Percentiles rank a stretch among this genome's conserved stretches.
These are phyloP conservation scores for Globisporangium rhizosaccharum DNA, from an alignment of 352 stramenopile species.

Conservation along the genomic window DNA sequence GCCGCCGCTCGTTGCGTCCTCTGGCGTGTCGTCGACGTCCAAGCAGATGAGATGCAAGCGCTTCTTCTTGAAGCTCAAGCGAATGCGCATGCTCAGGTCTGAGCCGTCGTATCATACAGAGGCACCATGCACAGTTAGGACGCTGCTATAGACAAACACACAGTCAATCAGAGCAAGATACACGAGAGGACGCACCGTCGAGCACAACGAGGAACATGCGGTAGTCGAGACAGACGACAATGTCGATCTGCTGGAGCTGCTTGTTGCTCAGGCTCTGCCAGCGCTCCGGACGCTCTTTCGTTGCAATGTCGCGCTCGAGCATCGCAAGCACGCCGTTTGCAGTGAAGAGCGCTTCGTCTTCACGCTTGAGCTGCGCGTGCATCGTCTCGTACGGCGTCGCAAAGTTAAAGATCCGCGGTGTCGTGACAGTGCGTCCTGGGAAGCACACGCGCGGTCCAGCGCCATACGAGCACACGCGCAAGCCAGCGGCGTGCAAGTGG, in stretches of 20 bases:
- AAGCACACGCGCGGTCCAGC: constrained; percentile 56
- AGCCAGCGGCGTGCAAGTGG: constrained; percentile 36
- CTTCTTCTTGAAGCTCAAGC: constrained; percentile 41
- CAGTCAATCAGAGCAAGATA: constrained; percentile 7
- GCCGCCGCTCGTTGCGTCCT: constrained; percentile 48
- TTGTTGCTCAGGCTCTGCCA: constrained; percentile 69
- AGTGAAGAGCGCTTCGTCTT: constrained; percentile 46
- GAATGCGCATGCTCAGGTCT: constrained; percentile 53
- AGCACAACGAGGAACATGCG: constrained; percentile 71
- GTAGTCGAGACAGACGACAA: constrained; percentile 82
- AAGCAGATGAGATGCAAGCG: constrained; percentile 76
- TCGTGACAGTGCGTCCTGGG: constrained; percentile 29
- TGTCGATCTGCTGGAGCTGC: constrained; percentile 55
- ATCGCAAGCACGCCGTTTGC: constrained; percentile 67
- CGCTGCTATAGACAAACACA: neutral
- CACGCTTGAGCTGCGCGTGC: constrained; percentile 37
- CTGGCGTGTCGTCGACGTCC: constrained; percentile 67
- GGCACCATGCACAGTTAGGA: neutral
- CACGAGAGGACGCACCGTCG: constrained; percentile 29
- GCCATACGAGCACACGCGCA: constrained; percentile 73
- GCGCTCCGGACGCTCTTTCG: constrained; percentile 66
- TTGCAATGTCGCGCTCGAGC: constrained; percentile 61
- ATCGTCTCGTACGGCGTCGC: constrained; percentile 67
- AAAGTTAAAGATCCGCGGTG: constrained; percentile 56
- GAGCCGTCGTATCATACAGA: neutral